Evolutionary conservation across 1,139 yeast genomes (phyloP), one percentile per base, ranked within the genome.

Genomic region (Pichia norvegensis): DNA sequence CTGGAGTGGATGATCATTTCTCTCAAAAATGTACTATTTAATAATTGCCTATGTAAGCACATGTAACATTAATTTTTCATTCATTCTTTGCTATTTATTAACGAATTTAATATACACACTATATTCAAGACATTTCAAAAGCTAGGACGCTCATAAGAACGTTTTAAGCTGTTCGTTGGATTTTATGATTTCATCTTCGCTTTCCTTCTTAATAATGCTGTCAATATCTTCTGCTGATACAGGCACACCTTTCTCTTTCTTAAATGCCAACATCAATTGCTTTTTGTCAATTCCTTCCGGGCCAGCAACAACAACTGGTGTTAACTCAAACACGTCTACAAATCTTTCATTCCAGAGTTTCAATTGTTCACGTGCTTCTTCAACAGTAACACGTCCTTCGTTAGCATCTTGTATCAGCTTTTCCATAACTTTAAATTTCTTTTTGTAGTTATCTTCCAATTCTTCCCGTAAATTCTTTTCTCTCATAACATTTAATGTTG

Each of bases 1-100:
- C 55, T 88, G 97, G 97, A 85, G 84, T 40, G 80, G 76, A 38
- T 74, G 52, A 16, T 21, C 6, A 4, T 20, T 14, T 16, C 13
- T 7, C 9, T 33, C 20, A 11, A 16, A 16, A n/a, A 33, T 33
- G 20, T 33, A 33, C 36, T 16, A 33, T 33, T 33, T 16, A 33
- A 19, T 31, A 38, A 29, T 33, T 13, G 31, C 31, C 31, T 27
- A 27, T 27, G 6, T 13, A 27, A 27, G 8, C 27, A n/a, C 13
- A 42, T 39, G 31, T 36, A 19, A 33, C 19, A 33, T 33, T 25
- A 21, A 25, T 16, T 20, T 42, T 37, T 37, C 16, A 16, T 23
- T 5, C 17, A 25, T 27, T 38, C 4, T 40, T 29, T 13, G 23
- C 19, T n/a, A 20, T 16, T 17, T 40, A 25, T 23, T 13, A 13